Base-by-base conservation (phyloP, 306 rosid genomes). In the Glycine tomentella region DNA sequence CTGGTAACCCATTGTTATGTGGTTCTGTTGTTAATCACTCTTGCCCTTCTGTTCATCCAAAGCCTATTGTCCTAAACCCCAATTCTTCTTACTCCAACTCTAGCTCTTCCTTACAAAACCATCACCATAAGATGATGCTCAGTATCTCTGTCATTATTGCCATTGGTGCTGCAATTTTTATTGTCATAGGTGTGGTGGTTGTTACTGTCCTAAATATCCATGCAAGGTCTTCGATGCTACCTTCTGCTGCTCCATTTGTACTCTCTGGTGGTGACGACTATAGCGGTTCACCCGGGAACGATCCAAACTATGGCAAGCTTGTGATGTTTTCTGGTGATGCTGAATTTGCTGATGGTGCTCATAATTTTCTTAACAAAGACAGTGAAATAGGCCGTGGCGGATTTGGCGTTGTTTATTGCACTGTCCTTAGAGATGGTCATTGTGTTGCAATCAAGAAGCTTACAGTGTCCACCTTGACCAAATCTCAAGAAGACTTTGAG, bases 311-410 rank as follows among this genome's bases (percentile, higher is more conserved):
- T 58, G 97, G 98, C 57, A 93, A 91, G 85, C 91, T 93, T 72
- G 94, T 95, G 69, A 95, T 93, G 96, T 92, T 95, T 86, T 88
- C 94, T 34, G 96, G 99, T 12, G 94, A 91, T 59, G 91, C 91
- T 45, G 93, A 90, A 34, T 89, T 93, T 84, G 84, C 80, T 61
- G 87, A 88, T 51, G 98, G 97, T 5, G 80, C 92, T 2, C 90
- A 89, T 66, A 86, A 91, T 66, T 89, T 93, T 69, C 96, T 95
- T 52, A 89, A 91, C 81, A 92, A 93, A 87, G 98, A 92, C 31
- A 87, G 81, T 45, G 97, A 93, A 81, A 86, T 95, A 5, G 99
- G 99, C 38, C 94, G 98, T 2, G 99, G 98, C 14, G 99, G 99
- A 63, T 95, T 95, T 80, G 98, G 99, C 81, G 87, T 88, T 62